Conservation (phyloP, 805 yeast species). For the Saturnispora besseyi region DNA sequence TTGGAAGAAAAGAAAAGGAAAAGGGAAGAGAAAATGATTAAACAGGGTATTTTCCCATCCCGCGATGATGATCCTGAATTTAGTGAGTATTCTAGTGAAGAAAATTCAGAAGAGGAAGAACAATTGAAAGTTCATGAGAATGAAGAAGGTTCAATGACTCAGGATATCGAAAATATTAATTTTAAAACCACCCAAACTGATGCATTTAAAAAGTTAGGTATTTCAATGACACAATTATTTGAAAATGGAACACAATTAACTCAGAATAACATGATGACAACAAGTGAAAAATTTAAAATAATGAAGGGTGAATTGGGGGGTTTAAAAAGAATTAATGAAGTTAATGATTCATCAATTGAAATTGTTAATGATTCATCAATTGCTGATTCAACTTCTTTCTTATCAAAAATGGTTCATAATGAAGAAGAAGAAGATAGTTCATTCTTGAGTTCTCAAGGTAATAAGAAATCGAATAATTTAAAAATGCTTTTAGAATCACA, state of each 20-base stretch:
- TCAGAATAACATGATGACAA: slow-evolving; percentile 5
- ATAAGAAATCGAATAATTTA: not conserved
- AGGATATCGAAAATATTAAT: slow-evolving; percentile 3
- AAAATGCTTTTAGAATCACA: slow-evolving; percentile 2
- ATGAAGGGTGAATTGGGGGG: slow-evolving; percentile 10
- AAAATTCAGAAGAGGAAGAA: slow-evolving; percentile 17
- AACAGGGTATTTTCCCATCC: slow-evolving; percentile 12
- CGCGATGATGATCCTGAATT: slow-evolving; percentile 25
- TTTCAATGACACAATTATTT: slow-evolving; percentile 21
- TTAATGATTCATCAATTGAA: not conserved
- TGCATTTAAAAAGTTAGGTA: slow-evolving; percentile 14
- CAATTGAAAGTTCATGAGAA: not conserved
- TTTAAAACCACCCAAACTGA: slow-evolving; percentile 13
- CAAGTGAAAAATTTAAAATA: slow-evolving; percentile 15
- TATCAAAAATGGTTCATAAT: slow-evolving; percentile 1
- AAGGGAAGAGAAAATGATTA: slow-evolving; percentile 11
- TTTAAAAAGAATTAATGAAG: slow-evolving; percentile 3
- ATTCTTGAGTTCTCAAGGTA: not conserved
- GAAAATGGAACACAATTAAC: slow-evolving; percentile 17
- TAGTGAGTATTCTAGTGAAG: slow-evolving; percentile 23
- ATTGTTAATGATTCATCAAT: not conserved
- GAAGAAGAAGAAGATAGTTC: slow-evolving; percentile 10
- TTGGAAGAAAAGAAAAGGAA: slow-evolving; percentile 12
- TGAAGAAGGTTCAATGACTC: not conserved
- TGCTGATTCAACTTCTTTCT: not conserved